Conservation (phyloP, 225 moss, liverwort and hornwort species). For the Ulota crispa region DNA sequence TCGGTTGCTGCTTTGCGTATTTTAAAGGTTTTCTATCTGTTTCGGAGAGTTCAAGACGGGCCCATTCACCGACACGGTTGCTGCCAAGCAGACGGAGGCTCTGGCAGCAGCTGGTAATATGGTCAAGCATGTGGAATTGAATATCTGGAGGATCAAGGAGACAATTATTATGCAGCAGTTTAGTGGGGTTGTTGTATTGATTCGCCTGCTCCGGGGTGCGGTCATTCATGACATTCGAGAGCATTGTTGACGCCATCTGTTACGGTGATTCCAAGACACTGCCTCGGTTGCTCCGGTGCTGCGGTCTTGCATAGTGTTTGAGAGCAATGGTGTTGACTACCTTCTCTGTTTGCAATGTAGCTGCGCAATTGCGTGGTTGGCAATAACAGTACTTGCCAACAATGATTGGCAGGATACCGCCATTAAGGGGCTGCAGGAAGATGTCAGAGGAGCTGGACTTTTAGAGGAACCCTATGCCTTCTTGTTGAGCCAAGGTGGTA, state of each 20-base stretch:
- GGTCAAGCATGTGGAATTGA: background rate
- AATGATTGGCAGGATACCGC: too few species aligned
- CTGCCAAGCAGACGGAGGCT: background rate
- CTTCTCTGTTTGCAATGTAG: too few species aligned
- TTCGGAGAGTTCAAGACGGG: background rate
- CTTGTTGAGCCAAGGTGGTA: too few species aligned
- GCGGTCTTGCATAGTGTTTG: too few species aligned
- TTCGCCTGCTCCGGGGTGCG: background rate
- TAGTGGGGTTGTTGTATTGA: background rate
- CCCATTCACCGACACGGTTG: background rate
- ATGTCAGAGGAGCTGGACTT: too few species aligned
- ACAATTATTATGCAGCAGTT: background rate
- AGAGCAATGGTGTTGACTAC: too few species aligned
- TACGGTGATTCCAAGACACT: background rate
- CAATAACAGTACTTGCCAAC: too few species aligned
- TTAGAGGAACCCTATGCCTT: too few species aligned
- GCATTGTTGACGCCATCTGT: background rate
- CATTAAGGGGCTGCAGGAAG: too few species aligned
- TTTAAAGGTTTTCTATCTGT: background rate
- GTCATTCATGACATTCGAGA: background rate
- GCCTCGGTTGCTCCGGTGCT: too few species aligned
- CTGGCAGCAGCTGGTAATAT: background rate
- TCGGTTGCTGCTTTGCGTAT: background rate
- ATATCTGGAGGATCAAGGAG: background rate
- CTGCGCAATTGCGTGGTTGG: too few species aligned